Evolutionary conservation across 371 early-diverging fungal genomes (phyloP).

Genomic region (Saksenaea oblongispora): DNA sequence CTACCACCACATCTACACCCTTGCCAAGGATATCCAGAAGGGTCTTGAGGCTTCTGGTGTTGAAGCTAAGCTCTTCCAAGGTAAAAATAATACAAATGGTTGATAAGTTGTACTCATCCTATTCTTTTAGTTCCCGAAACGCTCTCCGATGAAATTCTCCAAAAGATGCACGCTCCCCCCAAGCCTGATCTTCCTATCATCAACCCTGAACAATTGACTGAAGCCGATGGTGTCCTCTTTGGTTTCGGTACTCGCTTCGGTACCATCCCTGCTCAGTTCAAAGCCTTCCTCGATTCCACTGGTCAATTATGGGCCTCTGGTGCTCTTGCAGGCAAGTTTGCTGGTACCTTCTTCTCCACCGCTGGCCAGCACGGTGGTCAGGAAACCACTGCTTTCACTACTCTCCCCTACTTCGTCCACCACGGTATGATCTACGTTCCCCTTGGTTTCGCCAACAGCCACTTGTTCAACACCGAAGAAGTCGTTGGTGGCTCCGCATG

Average conservation of each 20-base stretch:
- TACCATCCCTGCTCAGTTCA: slow-evolving; percentile 68
- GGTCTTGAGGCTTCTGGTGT: slow-evolving; percentile 56
- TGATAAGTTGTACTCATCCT: slow-evolving; percentile 16
- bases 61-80: slow-evolving; percentile 60
- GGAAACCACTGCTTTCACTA: slow-evolving; percentile 68
- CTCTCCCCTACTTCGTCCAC: slow-evolving; percentile 67
- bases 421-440: slow-evolving; percentile 77
- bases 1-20: slow-evolving; percentile 68
- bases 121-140: slow-evolving; percentile 55
- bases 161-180: slow-evolving; percentile 61
- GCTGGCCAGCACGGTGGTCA: slow-evolving; percentile 71
- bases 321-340: slow-evolving; percentile 65
- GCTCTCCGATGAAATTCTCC: slow-evolving; percentile 53
- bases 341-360: slow-evolving; percentile 70
- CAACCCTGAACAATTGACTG: slow-evolving; percentile 42
- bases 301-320: slow-evolving; percentile 67
- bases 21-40: slow-evolving; percentile 61
- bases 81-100: neutral
- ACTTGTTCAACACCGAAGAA: slow-evolving; percentile 39
- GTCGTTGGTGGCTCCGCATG: slow-evolving; percentile 58
- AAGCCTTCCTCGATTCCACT: slow-evolving; percentile 62
- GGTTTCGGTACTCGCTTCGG: slow-evolving; percentile 74
- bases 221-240: slow-evolving; percentile 70
- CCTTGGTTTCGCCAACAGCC: slow-evolving; percentile 48
- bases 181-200: slow-evolving; percentile 55